phyloP scores from a whole-genome alignment of 768 basidiomycete genomes.

The Russula ochroleuca region DNA sequence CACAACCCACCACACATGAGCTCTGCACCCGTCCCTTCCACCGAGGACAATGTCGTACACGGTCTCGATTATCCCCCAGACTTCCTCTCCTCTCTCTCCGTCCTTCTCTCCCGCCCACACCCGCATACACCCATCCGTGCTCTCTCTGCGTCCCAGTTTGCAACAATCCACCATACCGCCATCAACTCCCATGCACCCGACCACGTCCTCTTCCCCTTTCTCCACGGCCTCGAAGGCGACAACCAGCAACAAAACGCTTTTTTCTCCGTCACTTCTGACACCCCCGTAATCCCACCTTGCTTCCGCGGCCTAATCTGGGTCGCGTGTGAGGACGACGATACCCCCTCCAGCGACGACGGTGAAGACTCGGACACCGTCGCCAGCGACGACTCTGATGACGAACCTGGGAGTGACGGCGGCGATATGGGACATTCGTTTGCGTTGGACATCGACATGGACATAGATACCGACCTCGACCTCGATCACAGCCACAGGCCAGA shows the following conservation, averaged over 20 bases:
- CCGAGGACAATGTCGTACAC: conserved; percentile 19
- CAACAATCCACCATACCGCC: conserved; percentile 58
- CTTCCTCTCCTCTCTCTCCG: conserved; percentile 31
- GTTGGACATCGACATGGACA: conserved; percentile 35
- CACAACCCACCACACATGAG: conserved; percentile 12
- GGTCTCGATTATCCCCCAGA: conserved; percentile 31
- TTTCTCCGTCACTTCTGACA: conserved; percentile 46
- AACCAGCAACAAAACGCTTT: conserved; percentile 78
- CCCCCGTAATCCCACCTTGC: conserved; percentile 36
- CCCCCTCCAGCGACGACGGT: conserved; percentile 33
- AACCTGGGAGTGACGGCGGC: conserved; percentile 24
- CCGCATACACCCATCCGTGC: conserved; percentile 42
- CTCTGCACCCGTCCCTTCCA: conserved; percentile 2
- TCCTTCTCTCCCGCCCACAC: conserved; percentile 36
- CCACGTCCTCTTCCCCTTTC: conserved; percentile 78
- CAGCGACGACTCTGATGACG: conserved; percentile 33
- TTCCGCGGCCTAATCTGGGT: conserved; percentile 79
- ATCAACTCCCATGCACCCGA: conserved; percentile 72
- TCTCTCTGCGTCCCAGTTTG: conserved; percentile 47
- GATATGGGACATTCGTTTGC: conserved; percentile 32
- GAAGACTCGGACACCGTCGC: conserved; percentile 31
- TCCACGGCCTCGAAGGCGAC: conserved; percentile 81
- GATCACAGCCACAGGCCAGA: conserved; percentile 18
- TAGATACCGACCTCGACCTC: conserved; percentile 32
- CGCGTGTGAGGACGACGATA: conserved; percentile 63